Base-by-base conservation (phyloP, 495 filamentous ascomycete genomes). In the Saxophila tyrrhenica region DNA sequence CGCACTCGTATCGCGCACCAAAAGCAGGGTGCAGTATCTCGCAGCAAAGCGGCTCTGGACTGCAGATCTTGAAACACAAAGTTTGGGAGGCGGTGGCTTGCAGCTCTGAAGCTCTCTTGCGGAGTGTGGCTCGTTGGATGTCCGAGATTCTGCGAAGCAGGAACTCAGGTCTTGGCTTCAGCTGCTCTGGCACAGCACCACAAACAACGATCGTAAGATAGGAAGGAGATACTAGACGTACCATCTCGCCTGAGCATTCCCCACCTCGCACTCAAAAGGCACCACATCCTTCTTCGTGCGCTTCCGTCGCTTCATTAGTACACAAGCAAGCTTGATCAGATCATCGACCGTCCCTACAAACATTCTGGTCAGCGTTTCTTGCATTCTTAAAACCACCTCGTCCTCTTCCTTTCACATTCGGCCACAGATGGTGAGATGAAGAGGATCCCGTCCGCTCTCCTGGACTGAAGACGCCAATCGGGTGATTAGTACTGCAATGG, bases 171-270 rank as follows among this genome's bases (percentile, higher is more conserved):
- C 29, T 5, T 35, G 13, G 13, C 13, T 35, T 35, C 29, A 35
- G 29, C 7, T 35, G 29, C 13, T 7, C 29, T 35, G 13, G 7
- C 5, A 35, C 29, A 35, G n/a, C n/a, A n/a, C n/a, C n/a, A n/a
- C n/a, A n/a, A n/a, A n/a, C n/a, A n/a, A n/a, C n/a, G n/a, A n/a
- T n/a, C n/a, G n/a, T n/a, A n/a, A n/a, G n/a, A n/a, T n/a, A n/a
- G n/a, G n/a, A 35, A 35, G 21, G 23, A 17, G 22, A 25, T 16
- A 21, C 3, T 20, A 24, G n/a, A 52, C 61, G 62, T 66, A 84
- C 84, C 85, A 90, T 52, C 79, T 70, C 11, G 94, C 70, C 56
- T 94, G 85, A 41, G 61, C 58, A 58, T 75, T 79, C n/a, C 69
- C 77, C 3, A 89, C 74, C 7, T 65, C 69, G 58, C 84, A 89